A percentile compares a stretch with the other conserved stretches of the same genome.
phyloP scores from a whole-genome alignment of 2,329 filamentous ascomycete genomes.

The Pseudocercospora eumusae region DNA sequence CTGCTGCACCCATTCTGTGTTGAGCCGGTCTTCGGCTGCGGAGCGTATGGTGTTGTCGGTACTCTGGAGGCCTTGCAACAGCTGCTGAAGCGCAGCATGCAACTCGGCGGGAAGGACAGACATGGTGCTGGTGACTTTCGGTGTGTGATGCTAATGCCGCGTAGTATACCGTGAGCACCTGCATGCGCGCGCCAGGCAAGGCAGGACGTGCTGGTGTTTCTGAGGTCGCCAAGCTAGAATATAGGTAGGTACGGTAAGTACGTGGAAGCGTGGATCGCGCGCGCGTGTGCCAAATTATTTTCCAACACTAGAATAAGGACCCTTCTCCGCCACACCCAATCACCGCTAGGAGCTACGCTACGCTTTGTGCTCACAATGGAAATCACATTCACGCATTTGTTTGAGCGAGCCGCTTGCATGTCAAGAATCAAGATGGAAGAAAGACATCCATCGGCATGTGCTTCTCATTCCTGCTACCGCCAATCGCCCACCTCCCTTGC shows the following conservation, averaged over 20 bases:
- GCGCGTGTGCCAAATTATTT: neutral
- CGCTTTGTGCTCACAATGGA: neutral
- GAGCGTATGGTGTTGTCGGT: conserved; percentile 83
- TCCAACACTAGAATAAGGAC: neutral
- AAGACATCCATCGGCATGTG: neutral
- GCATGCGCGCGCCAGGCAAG: no score
- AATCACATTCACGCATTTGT: no score
- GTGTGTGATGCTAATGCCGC: neutral
- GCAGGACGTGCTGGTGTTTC: neutral
- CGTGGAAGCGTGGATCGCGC: neutral
- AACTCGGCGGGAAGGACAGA: conserved; percentile 83
- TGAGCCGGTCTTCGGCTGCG: conserved; percentile 85
- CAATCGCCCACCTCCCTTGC: neutral
- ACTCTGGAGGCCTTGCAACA: conserved; percentile 85
- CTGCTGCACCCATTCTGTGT: conserved; percentile 81
- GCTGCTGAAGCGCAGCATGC: conserved; percentile 78
- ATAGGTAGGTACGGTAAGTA: neutral
- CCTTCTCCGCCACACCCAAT: neutral
- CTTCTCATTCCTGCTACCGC: neutral
- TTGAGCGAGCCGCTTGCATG: neutral
- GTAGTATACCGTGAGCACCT: no score
- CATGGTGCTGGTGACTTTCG: conserved; percentile 30
- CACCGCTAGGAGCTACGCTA: no score
- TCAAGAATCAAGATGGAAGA: no score
- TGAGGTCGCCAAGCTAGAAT: no score